Evolutionary conservation across 305 asterid species (phyloP).

Genomic region (Solanum hybrid): DNA sequence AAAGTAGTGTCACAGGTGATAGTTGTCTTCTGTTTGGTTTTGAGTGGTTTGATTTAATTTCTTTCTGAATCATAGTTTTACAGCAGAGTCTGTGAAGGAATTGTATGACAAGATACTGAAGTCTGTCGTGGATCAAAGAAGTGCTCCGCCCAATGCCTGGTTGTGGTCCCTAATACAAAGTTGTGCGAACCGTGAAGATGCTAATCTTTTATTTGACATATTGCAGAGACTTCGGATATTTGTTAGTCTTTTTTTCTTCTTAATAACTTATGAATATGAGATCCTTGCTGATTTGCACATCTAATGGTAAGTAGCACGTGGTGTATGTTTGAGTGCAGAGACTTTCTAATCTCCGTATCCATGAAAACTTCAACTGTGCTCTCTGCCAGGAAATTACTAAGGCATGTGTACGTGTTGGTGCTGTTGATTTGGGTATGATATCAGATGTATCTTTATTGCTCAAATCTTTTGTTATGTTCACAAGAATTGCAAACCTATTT

Average conservation of each 20-base stretch:
- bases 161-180: conserved; percentile 66
- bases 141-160: conserved; percentile 88
- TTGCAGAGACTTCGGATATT: conserved; percentile 66
- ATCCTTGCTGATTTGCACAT: background rate
- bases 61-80: conserved; percentile 20
- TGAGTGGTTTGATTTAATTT: background rate
- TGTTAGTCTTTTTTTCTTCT: conserved; percentile 40
- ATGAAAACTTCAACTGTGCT: conserved; percentile 60
- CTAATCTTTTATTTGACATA: conserved; percentile 57
- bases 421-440: conserved; percentile 63
- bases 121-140: conserved; percentile 39
- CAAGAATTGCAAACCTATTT: background rate
- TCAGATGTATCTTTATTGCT: background rate
- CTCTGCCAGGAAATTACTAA: conserved; percentile 78
- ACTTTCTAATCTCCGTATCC: conserved; percentile 79
- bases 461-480: background rate
- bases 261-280: conserved; percentile 10
- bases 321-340: conserved; percentile 43
- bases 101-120: conserved; percentile 58
- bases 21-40: conserved; percentile 1
- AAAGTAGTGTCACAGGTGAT: conserved; percentile 42
- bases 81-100: conserved; percentile 63
- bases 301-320: background rate
- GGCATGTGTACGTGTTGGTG: conserved; percentile 84
- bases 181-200: conserved; percentile 62